Conservation (phyloP, 805 yeast genomes). For the Cyberlindnera mycetangii region DNA sequence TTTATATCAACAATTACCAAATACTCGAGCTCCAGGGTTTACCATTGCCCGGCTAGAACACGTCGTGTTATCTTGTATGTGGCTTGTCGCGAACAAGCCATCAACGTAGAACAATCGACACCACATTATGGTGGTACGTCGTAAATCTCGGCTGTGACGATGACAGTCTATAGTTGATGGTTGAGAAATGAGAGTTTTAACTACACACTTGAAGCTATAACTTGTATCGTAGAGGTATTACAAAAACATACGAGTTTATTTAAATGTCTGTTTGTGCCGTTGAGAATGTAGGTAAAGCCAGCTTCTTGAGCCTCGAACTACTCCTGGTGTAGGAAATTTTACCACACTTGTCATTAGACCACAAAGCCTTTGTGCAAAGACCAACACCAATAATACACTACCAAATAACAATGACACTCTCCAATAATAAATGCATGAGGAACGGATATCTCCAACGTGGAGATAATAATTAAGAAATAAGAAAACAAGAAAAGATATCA, state of each 20-base stretch:
- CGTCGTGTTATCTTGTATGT: background rate
- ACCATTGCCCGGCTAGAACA: background rate
- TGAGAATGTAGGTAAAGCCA: background rate
- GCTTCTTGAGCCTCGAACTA: no score
- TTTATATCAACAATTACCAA: no score
- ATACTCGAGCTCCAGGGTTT: no score
- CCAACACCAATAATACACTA: background rate
- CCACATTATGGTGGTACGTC: background rate
- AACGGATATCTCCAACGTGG: slow-evolving; percentile 8
- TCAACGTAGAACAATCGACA: slow-evolving; percentile 1
- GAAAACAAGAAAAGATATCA: slow-evolving; percentile 3
- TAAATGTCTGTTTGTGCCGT: slow-evolving; percentile 1
- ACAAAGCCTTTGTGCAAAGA: no score
- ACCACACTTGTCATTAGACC: no score
- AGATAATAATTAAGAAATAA: background rate
- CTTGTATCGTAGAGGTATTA: slow-evolving; percentile 21
- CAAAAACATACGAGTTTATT: slow-evolving; percentile 12
- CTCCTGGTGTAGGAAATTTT: no score
- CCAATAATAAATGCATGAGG: slow-evolving; percentile 14
- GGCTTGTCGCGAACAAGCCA: background rate
- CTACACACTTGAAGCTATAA: background rate
- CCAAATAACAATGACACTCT: background rate
- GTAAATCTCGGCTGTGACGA: no score
- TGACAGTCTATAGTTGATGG: no score
- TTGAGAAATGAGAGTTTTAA: no score